Conservation (phyloP, 2,329 filamentous ascomycete species). For the Aspergillus persii region DNA sequence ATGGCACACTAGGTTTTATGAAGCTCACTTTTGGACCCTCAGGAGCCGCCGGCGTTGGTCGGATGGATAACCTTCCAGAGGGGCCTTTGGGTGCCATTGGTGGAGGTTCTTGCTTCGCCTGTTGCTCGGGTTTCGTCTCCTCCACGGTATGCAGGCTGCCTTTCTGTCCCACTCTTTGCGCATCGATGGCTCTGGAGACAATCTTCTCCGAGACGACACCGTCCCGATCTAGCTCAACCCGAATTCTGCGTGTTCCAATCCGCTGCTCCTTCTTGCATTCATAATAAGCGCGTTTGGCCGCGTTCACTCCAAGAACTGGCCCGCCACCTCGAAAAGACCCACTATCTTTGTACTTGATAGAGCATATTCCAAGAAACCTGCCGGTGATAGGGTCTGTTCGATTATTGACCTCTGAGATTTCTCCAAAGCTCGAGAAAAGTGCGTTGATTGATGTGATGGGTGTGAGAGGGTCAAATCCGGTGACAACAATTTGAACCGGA, state of each 20-base stretch:
- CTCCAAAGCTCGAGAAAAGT: constrained; percentile 48
- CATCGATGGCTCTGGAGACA: constrained; percentile 71
- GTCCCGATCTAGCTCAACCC: constrained; percentile 85
- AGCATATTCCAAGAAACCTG: constrained; percentile 89
- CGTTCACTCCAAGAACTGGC: constrained; percentile 68
- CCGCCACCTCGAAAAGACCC: constrained; percentile 50
- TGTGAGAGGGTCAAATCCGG: constrained; percentile 90
- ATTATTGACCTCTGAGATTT: constrained; percentile 87
- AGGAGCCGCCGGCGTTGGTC: constrained; percentile 32
- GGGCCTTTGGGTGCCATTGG: constrained; percentile 86
- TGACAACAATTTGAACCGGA: constrained; percentile 85
- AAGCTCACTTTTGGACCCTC: constrained; percentile 40
- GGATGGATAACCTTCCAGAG: constrained; percentile 53
- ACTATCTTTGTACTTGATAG: constrained; percentile 82
- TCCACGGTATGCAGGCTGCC: constrained; percentile 18
- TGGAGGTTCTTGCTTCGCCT: constrained; percentile 62
- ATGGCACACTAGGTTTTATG: constrained; percentile 38
- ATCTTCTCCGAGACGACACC: constrained; percentile 77
- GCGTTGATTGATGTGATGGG: constrained; percentile 56
- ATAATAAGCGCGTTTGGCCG: constrained; percentile 74
- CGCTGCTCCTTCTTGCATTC: constrained; percentile 73
- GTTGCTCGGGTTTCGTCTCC: constrained; percentile 35
- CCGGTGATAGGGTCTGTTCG: constrained; percentile 94
- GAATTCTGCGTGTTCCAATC: constrained; percentile 73
- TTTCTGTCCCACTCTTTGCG: constrained; percentile 57